phyloP scores from a whole-genome alignment of 495 filamentous ascomycete genomes.

The Penicillium crystallinum region DNA sequence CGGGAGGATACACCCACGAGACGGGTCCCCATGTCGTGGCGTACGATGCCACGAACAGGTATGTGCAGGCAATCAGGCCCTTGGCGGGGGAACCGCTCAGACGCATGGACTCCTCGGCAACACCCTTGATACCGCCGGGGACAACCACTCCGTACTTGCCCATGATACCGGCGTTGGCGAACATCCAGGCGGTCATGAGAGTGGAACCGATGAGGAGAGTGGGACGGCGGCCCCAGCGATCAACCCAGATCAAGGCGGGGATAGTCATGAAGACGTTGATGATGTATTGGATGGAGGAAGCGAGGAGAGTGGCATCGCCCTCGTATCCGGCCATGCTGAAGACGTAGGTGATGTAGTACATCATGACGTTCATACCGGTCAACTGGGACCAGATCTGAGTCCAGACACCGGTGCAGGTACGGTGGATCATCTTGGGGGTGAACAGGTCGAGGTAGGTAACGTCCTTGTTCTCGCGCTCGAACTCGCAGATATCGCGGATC shows the following conservation, averaged over 20 bases:
- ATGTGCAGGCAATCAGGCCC: conserved; percentile 59
- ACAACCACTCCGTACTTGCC: conserved; percentile 49
- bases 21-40: conserved; percentile 56
- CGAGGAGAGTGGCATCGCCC: conserved; percentile 41
- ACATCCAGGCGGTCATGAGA: conserved; percentile 67
- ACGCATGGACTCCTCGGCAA: conserved; percentile 30
- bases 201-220: conserved; percentile 59
- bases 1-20: conserved; percentile 60
- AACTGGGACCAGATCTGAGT: conserved; percentile 81
- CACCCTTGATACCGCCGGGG: conserved; percentile 35
- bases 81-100: conserved; percentile 41
- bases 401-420: conserved; percentile 66
- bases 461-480: conserved; percentile 56
- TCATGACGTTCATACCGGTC: conserved; percentile 85
- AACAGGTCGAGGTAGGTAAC: conserved; percentile 67
- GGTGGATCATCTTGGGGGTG: conserved; percentile 64
- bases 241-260: conserved; percentile 52
- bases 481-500: conserved; percentile 63
- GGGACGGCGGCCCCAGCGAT: conserved; percentile 57
- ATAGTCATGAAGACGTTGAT: conserved; percentile 51
- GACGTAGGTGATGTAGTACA: conserved; percentile 38
- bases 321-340: conserved; percentile 36
- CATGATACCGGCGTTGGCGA: conserved; percentile 62
- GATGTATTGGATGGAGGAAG: conserved; percentile 69
- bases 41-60: conserved; percentile 59